Evolutionary conservation across 257 asterid genomes (phyloP), one percentile per base, ranked within the genome.

Genomic region (Nicotiana benthamiana): DNA sequence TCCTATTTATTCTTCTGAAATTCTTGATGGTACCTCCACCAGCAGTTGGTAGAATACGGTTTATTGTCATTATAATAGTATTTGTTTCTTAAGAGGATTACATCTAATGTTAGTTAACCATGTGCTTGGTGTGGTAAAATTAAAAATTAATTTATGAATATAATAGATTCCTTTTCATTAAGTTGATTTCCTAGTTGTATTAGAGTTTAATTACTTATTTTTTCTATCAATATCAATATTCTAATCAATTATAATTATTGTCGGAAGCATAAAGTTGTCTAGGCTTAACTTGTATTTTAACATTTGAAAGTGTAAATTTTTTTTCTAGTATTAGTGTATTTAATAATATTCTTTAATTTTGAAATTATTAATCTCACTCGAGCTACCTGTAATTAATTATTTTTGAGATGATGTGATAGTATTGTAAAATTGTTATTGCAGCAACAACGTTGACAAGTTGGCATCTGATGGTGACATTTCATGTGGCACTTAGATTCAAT

Each of bases 401-500:
- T 70, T 70, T 18, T 17, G 2, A 51, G 27, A 34, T 3, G 52
- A 2, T 7, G 43, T 36, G 43, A 34, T 34, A 34, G 34, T 66
- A 3, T 36, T 67, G n/a, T 7, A 34, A 34, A 26, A 20, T 13
- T 9, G 6, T 4, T 65, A 76, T 36, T 32, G 2, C 93, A 93
- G 98, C 98, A 4, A 94, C 98, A 9, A 94, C 98, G 27, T 89
- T 94, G 83, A 94, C 97, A 48, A 94, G 98, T 84, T 94, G 98
- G 98, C 98, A 94, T 82, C 86, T 94, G 63, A 90, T 94, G 97
- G 97, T 94, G 80, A 94, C 98, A 63, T 94, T 89, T 16, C 97
- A 93, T 34, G 96, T 87, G 59, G 97, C 98, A 3, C 57, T 86
- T 67, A 88, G 92, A 40, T 79, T 94, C 18, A 94, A 90, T 60